phyloP scores from a whole-genome alignment of 1,284 basidiomycete genomes.

The Cutaneotrichosporon sp. region DNA sequence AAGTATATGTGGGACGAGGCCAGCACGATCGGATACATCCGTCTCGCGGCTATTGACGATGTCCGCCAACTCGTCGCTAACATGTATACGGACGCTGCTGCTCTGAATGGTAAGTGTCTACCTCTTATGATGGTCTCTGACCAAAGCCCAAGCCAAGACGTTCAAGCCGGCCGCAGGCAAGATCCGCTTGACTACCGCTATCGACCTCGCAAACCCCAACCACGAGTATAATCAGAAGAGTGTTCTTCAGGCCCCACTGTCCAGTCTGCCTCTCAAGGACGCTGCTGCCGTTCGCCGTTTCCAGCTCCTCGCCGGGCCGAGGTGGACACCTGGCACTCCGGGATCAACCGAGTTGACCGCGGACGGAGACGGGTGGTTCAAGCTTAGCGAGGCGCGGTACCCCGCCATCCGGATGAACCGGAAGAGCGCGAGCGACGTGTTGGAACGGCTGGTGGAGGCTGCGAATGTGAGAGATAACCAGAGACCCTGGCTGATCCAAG shows the following conservation, averaged over 20 bases:
- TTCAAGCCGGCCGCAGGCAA: slow-evolving; percentile 64
- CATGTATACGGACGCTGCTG: slow-evolving; percentile 78
- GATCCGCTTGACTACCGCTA: slow-evolving; percentile 68
- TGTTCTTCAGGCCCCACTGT: slow-evolving; percentile 68
- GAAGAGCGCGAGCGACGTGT: slow-evolving; percentile 76
- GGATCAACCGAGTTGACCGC: slow-evolving; percentile 31
- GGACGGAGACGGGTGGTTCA: slow-evolving; percentile 66
- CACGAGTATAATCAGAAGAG: slow-evolving; percentile 69
- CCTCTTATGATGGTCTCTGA: background rate
- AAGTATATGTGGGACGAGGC: slow-evolving; percentile 61
- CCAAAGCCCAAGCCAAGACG: slow-evolving; percentile 68
- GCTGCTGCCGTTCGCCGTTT: slow-evolving; percentile 69
- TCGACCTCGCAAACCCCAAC: slow-evolving; percentile 67
- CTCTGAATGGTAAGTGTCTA: slow-evolving; percentile 67
- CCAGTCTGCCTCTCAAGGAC: slow-evolving; percentile 64
- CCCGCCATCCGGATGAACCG: slow-evolving; percentile 74
- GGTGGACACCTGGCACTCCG: slow-evolving; percentile 74
- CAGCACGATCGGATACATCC: slow-evolving; percentile 65
- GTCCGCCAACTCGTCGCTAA: slow-evolving; percentile 70
- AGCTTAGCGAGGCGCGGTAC: slow-evolving; percentile 81
- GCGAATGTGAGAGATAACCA: slow-evolving; percentile 64
- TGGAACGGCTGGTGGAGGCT: slow-evolving; percentile 68
- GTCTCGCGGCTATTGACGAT: slow-evolving; percentile 68
- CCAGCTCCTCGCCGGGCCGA: slow-evolving; percentile 74
- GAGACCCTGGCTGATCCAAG: slow-evolving; percentile 47